A percentile compares a stretch with the other conserved stretches of the same genome.
phyloP scores from a whole-genome alignment of 2,329 filamentous ascomycete genomes.

The Colletotrichum sp. region DNA sequence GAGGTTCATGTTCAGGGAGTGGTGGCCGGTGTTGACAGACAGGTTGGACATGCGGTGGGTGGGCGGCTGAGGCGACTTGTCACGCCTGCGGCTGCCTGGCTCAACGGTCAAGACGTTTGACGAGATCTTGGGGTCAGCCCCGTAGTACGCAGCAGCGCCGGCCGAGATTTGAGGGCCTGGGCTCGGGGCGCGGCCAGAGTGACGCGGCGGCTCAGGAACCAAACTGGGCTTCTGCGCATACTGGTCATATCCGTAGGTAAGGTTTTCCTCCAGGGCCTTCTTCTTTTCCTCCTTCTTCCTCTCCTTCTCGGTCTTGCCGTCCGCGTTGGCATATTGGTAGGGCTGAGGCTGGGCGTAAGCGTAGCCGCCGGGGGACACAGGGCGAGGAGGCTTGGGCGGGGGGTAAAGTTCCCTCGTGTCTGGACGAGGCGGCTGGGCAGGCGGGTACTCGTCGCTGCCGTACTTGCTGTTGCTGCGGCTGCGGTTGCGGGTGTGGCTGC shows the following conservation, averaged over 20 bases:
- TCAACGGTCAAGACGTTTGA: conserved; percentile 48
- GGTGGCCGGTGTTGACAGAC: conserved; percentile 51
- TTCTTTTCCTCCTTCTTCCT: conserved; percentile 36
- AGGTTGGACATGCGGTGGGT: conserved; percentile 56
- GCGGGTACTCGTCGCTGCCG: conserved; percentile 24
- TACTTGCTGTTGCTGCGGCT: conserved; percentile 27
- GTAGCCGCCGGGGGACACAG: conserved; percentile 20
- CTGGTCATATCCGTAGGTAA: conserved; percentile 51
- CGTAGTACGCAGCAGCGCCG: conserved; percentile 30
- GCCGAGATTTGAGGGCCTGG: conserved; percentile 18
- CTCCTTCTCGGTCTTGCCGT: conserved; percentile 19
- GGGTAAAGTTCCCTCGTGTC: conserved; percentile 39
- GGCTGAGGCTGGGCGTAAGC: conserved; percentile 31
- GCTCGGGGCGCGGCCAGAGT: conserved; percentile 13
- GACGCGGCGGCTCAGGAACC: conserved; percentile 5
- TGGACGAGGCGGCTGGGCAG: conserved; percentile 23
- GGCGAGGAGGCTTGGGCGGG: conserved; percentile 15
- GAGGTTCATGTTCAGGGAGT: conserved; percentile 35
- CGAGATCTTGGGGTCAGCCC: conserved; percentile 37
- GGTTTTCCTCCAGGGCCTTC: conserved; percentile 43
- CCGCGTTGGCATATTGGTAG: conserved; percentile 29
- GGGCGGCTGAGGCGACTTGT: conserved; percentile 53
- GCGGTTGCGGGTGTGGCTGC: conserved; percentile 26
- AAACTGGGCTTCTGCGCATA: conserved; percentile 13
- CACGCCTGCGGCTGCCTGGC: conserved; percentile 38